Percentiles rank a stretch among this genome's conserved stretches.
Evolutionary conservation across 2,329 filamentous ascomycete species (phyloP).

Genomic region (Phoma herbarum): DNA sequence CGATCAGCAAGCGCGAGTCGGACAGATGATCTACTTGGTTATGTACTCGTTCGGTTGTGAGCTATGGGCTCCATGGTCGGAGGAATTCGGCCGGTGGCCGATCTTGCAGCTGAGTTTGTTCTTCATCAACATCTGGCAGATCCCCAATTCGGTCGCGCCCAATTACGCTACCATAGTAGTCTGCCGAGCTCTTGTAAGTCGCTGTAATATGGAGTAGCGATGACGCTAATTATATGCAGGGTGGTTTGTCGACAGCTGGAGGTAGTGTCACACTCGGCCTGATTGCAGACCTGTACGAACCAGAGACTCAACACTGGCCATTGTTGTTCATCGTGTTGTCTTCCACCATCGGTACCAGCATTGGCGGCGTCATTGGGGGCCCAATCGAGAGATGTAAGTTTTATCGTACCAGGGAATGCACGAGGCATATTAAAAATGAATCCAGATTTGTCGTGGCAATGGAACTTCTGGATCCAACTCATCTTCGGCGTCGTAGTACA

Average conservation of each 20-base stretch:
- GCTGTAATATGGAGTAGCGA: conserved; percentile 8
- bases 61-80: conserved; percentile 81
- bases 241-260: conserved; percentile 61
- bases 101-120: conserved; percentile 68
- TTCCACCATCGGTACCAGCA: conserved; percentile 71
- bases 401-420: conserved; percentile 51
- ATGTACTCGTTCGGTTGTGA: conserved; percentile 86
- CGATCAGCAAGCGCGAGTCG: conserved; percentile 33
- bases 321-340: conserved; percentile 63
- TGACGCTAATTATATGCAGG: conserved; percentile 29
- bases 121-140: conserved; percentile 69
- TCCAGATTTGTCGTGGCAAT: conserved; percentile 67
- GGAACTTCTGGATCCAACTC: conserved; percentile 84
- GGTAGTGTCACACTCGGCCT: conserved; percentile 70
- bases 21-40: conserved; percentile 67
- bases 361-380: conserved; percentile 73
- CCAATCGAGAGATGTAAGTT: conserved; percentile 56
- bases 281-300: conserved; percentile 68
- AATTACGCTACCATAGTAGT: conserved; percentile 73
- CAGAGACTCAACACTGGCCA: conserved; percentile 66
- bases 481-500: conserved; percentile 78
- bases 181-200: conserved; percentile 65
- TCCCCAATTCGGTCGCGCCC: conserved; percentile 68
- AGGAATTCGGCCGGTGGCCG: conserved; percentile 73
- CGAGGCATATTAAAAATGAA: conserved; percentile 56